These are phyloP conservation scores for Leccinum rimulosum DNA, from an alignment of 768 basidiomycete genomes.

Conservation along the genomic window DNA sequence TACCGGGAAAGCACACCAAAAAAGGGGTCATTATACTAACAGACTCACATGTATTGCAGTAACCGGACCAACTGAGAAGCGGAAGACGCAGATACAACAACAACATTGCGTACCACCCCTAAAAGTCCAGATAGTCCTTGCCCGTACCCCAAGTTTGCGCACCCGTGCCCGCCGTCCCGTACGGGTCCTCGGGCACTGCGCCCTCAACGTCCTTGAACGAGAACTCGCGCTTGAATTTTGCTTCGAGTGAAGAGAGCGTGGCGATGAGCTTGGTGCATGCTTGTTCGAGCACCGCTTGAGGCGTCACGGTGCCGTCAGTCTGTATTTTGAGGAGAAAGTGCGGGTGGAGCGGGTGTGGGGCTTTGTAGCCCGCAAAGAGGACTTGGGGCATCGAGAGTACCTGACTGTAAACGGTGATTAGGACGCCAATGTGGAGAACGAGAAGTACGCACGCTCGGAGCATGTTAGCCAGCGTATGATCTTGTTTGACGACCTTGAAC, in stretches of 20 bases:
- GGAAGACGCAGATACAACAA: not conserved
- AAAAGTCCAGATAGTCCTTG: conserved; percentile 56
- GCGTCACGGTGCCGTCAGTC: conserved; percentile 85
- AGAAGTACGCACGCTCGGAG: conserved; percentile 72
- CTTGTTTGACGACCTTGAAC: conserved; percentile 92
- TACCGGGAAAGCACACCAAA: too few species aligned
- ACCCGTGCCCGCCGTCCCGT: conserved; percentile 42
- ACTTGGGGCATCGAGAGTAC: conserved; percentile 84
- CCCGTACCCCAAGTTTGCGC: conserved; percentile 45
- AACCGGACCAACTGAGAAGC: not conserved
- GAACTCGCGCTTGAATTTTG: conserved; percentile 81
- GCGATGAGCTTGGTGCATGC: conserved; percentile 82
- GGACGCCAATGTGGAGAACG: not conserved
- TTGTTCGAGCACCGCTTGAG: conserved; percentile 77
- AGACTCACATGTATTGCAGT: conserved; percentile 1
- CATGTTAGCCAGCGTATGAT: conserved; percentile 96
- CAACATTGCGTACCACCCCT: conserved; percentile 13
- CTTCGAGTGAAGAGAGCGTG: conserved; percentile 62
- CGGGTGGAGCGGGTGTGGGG: conserved; percentile 93
- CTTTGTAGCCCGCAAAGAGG: conserved; percentile 97
- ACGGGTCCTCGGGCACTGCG: conserved; percentile 45
- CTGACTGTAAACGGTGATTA: conserved; percentile 54
- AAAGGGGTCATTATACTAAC: not conserved
- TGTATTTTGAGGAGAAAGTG: conserved; percentile 95
- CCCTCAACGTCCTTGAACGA: conserved; percentile 72